Evolutionary conservation across 2,329 filamentous ascomycete genomes (phyloP).

Genomic region (Thermoascus crustaceus): DNA sequence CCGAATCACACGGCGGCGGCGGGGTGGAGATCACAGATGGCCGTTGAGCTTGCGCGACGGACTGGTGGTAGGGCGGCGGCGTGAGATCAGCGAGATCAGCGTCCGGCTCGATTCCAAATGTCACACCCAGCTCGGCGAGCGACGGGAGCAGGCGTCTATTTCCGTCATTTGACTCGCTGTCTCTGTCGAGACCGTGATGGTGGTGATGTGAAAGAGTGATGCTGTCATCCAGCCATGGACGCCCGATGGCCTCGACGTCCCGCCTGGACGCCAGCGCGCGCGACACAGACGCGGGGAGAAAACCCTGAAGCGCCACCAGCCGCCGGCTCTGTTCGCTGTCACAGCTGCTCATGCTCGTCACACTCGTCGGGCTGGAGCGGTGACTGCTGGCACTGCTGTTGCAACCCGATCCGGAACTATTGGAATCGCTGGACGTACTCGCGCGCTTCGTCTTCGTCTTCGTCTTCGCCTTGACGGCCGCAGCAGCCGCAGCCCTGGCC

Average conservation of each 20-base stretch:
- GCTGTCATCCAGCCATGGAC: conserved; percentile 28
- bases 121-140: too few relatives aligned
- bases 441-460: conserved; percentile 17
- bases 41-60: not conserved
- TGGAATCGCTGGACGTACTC: conserved; percentile 20
- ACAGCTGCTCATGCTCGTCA: too few relatives aligned
- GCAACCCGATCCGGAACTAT: conserved; percentile 23
- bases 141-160: not conserved
- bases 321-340: too few relatives aligned
- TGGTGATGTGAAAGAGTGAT: too few relatives aligned
- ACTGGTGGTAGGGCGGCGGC: conserved; percentile 12
- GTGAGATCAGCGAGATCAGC: conserved; percentile 14
- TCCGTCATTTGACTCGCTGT: conserved; percentile 3
- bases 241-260: conserved; percentile 31
- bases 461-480: conserved; percentile 8
- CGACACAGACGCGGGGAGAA: conserved; percentile 12
- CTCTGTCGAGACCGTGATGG: conserved; percentile 11
- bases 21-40: not conserved
- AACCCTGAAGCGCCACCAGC: too few relatives aligned
- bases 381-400: too few relatives aligned
- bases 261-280: conserved; percentile 17
- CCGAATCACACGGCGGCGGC: too few relatives aligned
- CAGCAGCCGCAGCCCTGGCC: conserved; percentile 12
- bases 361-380: too few relatives aligned
- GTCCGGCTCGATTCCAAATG: too few relatives aligned